These are phyloP conservation scores for Botrytis aclada DNA, from an alignment of 2,329 filamentous ascomycete genomes.

Conservation along the genomic window DNA sequence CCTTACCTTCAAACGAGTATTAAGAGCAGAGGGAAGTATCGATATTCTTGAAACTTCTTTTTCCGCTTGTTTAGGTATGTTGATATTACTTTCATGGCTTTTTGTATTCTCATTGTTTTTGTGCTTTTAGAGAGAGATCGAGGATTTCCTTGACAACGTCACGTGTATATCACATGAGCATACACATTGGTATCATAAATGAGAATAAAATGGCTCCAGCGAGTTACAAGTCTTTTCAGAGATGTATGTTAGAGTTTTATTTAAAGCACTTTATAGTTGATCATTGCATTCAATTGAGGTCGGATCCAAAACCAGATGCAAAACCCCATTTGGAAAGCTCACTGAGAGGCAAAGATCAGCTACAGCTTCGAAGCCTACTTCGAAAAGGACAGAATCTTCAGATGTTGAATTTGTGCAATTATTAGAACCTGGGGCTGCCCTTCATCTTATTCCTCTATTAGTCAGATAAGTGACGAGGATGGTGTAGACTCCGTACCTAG, in stretches of 20 bases:
- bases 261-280: background rate
- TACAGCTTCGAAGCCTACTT: background rate
- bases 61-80: slow-evolving; percentile 37
- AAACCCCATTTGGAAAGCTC: background rate
- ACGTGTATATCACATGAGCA: slow-evolving; percentile 1
- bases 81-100: background rate
- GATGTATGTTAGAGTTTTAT: background rate
- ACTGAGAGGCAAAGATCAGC: background rate
- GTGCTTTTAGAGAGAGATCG: too few relatives aligned
- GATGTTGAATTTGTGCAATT: background rate
- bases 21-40: slow-evolving; percentile 40
- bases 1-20: slow-evolving; percentile 43
- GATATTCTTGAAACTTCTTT: slow-evolving; percentile 39
- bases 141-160: background rate
- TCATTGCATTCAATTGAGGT: too few relatives aligned
- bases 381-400: background rate
- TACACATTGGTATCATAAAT: too few relatives aligned
- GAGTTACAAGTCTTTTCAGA: background rate
- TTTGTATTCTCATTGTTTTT: background rate
- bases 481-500: background rate
- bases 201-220: background rate
- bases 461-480: background rate
- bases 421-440: too few relatives aligned
- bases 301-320: too few relatives aligned
- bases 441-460: background rate